These are phyloP conservation scores for Lepidium didymum DNA, from an alignment of 345 rosid species.

Conservation along the genomic window DNA sequence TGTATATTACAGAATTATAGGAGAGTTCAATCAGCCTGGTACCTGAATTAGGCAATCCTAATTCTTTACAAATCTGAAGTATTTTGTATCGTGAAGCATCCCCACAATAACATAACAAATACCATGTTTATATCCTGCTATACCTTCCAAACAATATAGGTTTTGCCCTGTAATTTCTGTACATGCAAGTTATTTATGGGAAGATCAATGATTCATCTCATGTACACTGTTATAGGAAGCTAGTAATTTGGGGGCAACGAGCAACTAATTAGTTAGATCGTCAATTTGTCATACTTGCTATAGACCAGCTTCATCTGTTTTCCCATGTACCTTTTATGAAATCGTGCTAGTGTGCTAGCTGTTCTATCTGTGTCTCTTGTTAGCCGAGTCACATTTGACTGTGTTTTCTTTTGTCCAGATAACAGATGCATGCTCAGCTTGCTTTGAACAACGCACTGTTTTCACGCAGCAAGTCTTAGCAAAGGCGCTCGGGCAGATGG, in stretches of 20 bases:
- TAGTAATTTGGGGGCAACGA: background rate
- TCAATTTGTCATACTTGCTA: background rate
- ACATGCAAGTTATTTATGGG: background rate
- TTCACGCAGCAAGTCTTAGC: conserved; percentile 94
- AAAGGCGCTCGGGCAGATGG: conserved; percentile 94
- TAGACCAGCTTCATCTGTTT: background rate
- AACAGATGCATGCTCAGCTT: conserved; percentile 89
- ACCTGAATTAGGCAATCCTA: background rate
- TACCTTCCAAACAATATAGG: background rate
- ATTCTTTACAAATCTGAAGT: background rate
- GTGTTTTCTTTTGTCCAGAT: conserved; percentile 48
- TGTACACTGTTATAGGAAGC: background rate
- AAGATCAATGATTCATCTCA: background rate
- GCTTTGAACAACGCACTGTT: conserved; percentile 96
- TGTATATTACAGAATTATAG: background rate
- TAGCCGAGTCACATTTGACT: conserved; percentile 1
- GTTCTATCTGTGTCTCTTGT: background rate
- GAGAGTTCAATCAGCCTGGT: background rate
- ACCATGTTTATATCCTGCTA: background rate
- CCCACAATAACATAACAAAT: background rate
- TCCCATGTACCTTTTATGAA: background rate
- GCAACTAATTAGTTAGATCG: conserved; percentile 7
- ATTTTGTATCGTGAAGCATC: background rate
- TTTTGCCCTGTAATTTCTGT: background rate
- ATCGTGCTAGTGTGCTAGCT: background rate